These are phyloP conservation scores for Boechera stricta DNA, from an alignment of 345 rosid species.

Conservation along the genomic window DNA sequence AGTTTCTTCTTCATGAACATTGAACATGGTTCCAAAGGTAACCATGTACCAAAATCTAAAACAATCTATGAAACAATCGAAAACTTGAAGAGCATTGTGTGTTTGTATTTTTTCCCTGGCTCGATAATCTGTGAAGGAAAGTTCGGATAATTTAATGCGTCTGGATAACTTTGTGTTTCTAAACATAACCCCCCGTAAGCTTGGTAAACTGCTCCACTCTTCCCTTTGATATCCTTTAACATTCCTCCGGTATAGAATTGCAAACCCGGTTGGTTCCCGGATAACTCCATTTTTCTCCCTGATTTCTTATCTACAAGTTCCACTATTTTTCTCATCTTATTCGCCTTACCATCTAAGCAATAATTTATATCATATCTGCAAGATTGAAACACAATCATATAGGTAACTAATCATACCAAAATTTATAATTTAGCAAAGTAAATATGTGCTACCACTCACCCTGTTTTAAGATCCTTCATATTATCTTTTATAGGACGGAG, in stretches of 20 bases:
- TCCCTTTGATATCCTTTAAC: conserved; percentile 63
- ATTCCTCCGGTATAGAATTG: conserved; percentile 76
- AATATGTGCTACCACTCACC: conserved; percentile 43
- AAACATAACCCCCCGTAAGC: conserved; percentile 71
- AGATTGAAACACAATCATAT: not conserved
- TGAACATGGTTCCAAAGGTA: conserved; percentile 8
- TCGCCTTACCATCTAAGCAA: conserved; percentile 52
- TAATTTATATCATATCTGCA: conserved; percentile 74
- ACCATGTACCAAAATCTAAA: not conserved
- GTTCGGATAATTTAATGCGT: conserved; percentile 72
- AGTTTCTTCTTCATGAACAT: conserved; percentile 15
- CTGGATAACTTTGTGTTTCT: conserved; percentile 89
- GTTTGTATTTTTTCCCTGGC: conserved; percentile 65
- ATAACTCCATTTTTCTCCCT: conserved; percentile 74
- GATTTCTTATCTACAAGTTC: conserved; percentile 66
- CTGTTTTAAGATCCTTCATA: conserved; percentile 57
- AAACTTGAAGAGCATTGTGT: conserved; percentile 72
- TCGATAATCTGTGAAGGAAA: conserved; percentile 74
- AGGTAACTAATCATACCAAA: not conserved
- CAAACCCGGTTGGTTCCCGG: conserved; percentile 71
- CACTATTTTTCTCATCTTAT: conserved; percentile 58
- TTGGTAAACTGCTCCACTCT: conserved; percentile 67
- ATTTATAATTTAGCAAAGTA: not conserved
- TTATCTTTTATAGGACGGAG: conserved; percentile 57
- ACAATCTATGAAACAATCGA: conserved; percentile 45